Conservation (phyloP, 257 asterid species). For the Pogostemon cablin region DNA sequence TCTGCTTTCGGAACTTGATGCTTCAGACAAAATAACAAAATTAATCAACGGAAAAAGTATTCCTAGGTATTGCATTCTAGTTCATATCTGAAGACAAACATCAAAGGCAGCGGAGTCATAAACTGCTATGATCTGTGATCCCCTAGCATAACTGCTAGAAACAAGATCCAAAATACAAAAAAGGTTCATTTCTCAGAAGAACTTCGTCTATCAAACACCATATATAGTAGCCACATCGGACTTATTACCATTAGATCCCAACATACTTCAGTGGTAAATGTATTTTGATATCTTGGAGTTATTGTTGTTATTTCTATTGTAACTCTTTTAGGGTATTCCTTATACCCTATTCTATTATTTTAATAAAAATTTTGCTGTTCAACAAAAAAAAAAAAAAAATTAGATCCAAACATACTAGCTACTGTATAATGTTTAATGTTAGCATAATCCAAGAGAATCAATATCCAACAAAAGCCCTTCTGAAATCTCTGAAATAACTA, state of each 20-base stretch:
- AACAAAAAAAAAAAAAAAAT: too few relatives aligned
- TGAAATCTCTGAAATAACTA: not conserved
- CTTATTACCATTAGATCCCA: not conserved
- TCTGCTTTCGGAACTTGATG: conserved; percentile 53
- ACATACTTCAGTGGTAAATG: too few relatives aligned
- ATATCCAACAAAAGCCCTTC: not conserved
- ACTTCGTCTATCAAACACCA: too few relatives aligned
- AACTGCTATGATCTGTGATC: not conserved
- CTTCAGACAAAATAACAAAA: conserved; percentile 40
- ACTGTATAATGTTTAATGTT: not conserved
- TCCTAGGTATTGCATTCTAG: conserved; percentile 11
- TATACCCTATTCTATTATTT: too few relatives aligned
- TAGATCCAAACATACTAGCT: not conserved
- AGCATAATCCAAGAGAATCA: not conserved
- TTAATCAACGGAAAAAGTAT: conserved; percentile 22
- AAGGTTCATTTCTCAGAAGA: too few relatives aligned
- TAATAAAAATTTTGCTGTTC: too few relatives aligned
- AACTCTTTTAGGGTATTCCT: too few relatives aligned
- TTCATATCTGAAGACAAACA: conserved; percentile 2
- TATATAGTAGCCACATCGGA: not conserved
- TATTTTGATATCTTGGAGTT: too few relatives aligned
- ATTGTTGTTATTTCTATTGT: too few relatives aligned
- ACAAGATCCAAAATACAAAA: not conserved
- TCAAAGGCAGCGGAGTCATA: not conserved
- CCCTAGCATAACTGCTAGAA: not conserved